Percentiles rank a stretch among this genome's conserved stretches.
Conservation (phyloP, 2,329 filamentous ascomycete species). For the Penicillium sp. region DNA sequence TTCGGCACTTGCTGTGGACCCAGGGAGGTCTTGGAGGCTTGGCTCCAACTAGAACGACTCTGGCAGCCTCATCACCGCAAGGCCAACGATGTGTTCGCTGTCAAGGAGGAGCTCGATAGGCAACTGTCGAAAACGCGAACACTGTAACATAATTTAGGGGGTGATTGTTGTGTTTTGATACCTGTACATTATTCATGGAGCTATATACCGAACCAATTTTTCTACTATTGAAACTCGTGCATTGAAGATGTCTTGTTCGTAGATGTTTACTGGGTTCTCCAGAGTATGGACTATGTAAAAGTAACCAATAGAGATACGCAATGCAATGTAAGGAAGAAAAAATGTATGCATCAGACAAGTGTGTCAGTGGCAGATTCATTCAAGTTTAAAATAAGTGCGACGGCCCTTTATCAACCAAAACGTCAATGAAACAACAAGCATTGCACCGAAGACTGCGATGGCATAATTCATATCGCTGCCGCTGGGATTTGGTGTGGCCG, state of each 20-base stretch:
- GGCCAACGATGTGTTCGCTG: conserved; percentile 34
- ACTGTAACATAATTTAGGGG: conserved; percentile 12
- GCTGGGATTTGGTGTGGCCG: no score
- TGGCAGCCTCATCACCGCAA: conserved; percentile 41
- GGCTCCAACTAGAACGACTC: conserved; percentile 40
- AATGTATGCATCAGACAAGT: no score
- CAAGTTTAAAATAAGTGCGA: no score
- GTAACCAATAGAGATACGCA: no score
- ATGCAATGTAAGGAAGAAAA: no score
- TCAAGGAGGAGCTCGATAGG: conserved; percentile 39
- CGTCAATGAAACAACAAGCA: no score
- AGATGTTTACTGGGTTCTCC: no score
- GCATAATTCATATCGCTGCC: no score
- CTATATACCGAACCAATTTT: conserved; percentile 18
- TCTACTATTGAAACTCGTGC: conserved; percentile 2
- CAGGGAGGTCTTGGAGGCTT: conserved; percentile 38
- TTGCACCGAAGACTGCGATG: no score
- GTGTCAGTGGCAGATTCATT: no score
- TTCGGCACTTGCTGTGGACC: conserved; percentile 39
- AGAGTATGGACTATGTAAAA: no score
- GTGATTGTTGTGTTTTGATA: conserved; percentile 6
- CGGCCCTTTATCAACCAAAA: no score
- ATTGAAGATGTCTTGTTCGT: neutral
- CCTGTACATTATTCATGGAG: conserved; percentile 32
- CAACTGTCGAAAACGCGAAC: conserved; percentile 29